Percentiles rank a stretch among this genome's conserved stretches.
These are phyloP conservation scores for Alopecurus myosuroides DNA, from an alignment of 176 grass and related monocot species.

Conservation along the genomic window DNA sequence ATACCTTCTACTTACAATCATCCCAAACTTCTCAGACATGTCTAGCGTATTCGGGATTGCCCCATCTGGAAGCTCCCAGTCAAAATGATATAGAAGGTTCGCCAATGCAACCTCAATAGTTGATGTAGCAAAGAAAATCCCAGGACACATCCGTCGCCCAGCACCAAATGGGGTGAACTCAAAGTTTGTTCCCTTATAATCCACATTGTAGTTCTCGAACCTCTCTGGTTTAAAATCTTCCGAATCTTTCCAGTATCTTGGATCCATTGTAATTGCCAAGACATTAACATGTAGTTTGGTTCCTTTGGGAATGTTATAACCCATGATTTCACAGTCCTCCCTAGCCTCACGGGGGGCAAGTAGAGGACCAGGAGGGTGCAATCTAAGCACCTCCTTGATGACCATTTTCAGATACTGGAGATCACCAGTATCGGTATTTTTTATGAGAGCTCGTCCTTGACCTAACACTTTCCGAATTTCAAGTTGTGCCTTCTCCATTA, in stretches of 20 bases:
- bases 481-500: background rate
- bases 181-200: slow-evolving; percentile 24
- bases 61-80: slow-evolving; percentile 29
- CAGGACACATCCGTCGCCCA: background rate
- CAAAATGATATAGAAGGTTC: slow-evolving; percentile 36
- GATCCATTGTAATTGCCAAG: too few relatives aligned
- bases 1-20: background rate
- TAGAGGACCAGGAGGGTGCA: background rate
- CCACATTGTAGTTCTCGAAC: background rate
- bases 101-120: slow-evolving; percentile 25
- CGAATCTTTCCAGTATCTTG: background rate
- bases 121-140: background rate
- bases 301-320: too few relatives aligned
- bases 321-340: too few relatives aligned
- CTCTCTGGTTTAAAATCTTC: background rate
- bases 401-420: background rate
- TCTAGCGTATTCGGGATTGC: background rate
- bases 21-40: slow-evolving; percentile 28
- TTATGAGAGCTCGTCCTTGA: background rate
- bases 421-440: background rate
- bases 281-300: too few relatives aligned
- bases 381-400: slow-evolving; percentile 6
- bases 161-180: slow-evolving; percentile 38
- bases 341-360: too few relatives aligned
- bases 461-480: background rate